Evolutionary conservation across 768 basidiomycete species (phyloP).

Genomic region (Xerocomellus amylosporus): DNA sequence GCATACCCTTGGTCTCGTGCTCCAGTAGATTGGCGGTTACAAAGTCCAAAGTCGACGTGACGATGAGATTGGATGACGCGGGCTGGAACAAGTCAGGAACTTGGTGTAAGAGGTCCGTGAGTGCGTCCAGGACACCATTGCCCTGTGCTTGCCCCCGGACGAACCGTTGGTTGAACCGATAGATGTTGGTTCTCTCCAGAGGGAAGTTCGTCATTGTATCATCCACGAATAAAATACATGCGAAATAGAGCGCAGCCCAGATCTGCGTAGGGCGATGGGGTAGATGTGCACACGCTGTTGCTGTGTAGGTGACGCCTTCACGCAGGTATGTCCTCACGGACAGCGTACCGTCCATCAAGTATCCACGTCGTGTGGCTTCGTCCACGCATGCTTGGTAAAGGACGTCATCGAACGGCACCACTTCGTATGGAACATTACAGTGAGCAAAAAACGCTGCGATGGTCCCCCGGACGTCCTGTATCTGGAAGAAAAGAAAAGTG

Average conservation of each 20-base stretch:
- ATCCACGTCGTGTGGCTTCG: no score
- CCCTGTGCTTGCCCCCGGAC: conserved; percentile 23
- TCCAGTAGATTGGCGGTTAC: conserved; percentile 34
- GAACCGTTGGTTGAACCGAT: conserved; percentile 34
- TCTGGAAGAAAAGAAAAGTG: not conserved
- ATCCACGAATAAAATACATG: conserved; percentile 34
- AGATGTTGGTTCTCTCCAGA: conserved; percentile 14
- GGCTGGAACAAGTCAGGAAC: conserved; percentile 25
- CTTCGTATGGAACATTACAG: not conserved
- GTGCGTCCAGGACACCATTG: conserved; percentile 30
- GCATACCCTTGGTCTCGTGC: conserved; percentile 22
- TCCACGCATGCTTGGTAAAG: not conserved
- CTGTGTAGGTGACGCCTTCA: not conserved
- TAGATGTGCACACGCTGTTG: conserved; percentile 26
- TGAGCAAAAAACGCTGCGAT: not conserved
- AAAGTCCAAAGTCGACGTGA: conserved; percentile 34
- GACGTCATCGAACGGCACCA: not conserved
- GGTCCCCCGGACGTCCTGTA: not conserved
- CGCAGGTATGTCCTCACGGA: not conserved
- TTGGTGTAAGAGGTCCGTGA: conserved; percentile 28
- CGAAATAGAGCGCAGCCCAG: conserved; percentile 37
- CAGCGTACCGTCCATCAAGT: not conserved
- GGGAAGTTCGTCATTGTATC: conserved; percentile 28
- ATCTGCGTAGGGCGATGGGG: conserved; percentile 26
- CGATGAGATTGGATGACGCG: conserved; percentile 32